These are phyloP conservation scores for Arabidopsis hybrid DNA, from an alignment of 441 rosid genomes.

Conservation along the genomic window DNA sequence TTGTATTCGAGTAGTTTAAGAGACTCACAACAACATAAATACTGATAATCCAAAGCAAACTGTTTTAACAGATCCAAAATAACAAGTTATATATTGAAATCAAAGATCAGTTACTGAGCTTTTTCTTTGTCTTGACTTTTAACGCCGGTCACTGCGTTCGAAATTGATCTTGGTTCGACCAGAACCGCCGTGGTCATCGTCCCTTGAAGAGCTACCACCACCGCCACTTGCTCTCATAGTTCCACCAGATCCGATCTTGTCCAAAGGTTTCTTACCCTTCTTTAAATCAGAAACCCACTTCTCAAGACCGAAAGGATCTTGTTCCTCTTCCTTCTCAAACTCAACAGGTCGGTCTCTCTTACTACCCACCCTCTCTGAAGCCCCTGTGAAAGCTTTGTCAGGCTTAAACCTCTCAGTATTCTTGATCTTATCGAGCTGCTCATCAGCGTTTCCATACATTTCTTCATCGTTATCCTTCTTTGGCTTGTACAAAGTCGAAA, in stretches of 20 bases:
- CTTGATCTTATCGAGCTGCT: constrained; percentile 82
- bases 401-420: constrained; percentile 92
- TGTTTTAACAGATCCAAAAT: constrained; percentile 20
- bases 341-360: constrained; percentile 85
- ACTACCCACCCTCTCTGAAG: constrained; percentile 73
- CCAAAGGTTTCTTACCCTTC: constrained; percentile 87
- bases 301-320: constrained; percentile 91
- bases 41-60: constrained; percentile 27
- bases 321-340: constrained; percentile 91
- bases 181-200: constrained; percentile 83
- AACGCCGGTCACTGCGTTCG: constrained; percentile 56
- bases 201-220: constrained; percentile 71
- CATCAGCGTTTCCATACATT: constrained; percentile 86
- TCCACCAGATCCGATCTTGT: constrained; percentile 79
- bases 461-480: constrained; percentile 87
- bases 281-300: constrained; percentile 82
- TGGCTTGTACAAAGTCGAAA: constrained; percentile 84
- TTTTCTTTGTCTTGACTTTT: background rate
- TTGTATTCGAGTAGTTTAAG: constrained; percentile 4
- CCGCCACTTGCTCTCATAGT: constrained; percentile 88
- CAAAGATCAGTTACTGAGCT: constrained; percentile 1
- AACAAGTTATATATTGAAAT: constrained; percentile 9
- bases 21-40: constrained; percentile 11
- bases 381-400: constrained; percentile 85
- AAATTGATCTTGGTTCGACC: constrained; percentile 83